Percentiles rank a stretch among this genome's conserved stretches.
Evolutionary conservation across 2,329 filamentous ascomycete species (phyloP).

Genomic region (Karstenula rhodostoma): DNA sequence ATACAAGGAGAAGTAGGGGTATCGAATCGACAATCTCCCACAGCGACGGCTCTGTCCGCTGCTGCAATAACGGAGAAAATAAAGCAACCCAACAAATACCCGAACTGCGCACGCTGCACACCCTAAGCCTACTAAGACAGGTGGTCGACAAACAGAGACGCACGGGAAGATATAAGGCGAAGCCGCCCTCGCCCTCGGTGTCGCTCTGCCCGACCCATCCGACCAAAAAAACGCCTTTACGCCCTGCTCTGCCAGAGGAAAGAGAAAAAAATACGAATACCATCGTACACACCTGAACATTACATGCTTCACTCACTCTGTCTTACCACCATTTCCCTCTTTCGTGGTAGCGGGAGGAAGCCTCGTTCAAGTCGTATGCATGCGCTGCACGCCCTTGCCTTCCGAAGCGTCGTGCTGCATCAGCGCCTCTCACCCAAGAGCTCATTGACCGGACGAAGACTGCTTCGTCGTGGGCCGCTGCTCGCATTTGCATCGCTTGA

Average conservation of each 20-base stretch:
- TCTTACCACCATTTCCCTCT: conserved; percentile 7
- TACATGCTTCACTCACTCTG: conserved; percentile 11
- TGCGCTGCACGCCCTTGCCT: conserved; percentile 23
- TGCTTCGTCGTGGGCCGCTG: conserved; percentile 64
- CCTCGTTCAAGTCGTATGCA: neutral
- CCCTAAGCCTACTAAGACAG: conserved; percentile 10
- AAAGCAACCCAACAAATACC: neutral
- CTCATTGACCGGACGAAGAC: conserved; percentile 25
- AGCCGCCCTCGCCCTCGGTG: neutral
- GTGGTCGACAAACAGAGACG: neutral
- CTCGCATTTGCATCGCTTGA: conserved; percentile 60
- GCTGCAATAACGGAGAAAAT: conserved; percentile 4
- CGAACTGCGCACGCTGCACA: conserved; percentile 4
- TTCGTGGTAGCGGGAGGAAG: conserved; percentile 17
- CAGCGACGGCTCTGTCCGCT: neutral
- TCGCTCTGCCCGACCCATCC: neutral
- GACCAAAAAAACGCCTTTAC: neutral
- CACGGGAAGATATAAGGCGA: conserved; percentile 2
- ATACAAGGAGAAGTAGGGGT: conserved; percentile 29
- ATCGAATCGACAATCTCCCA: conserved; percentile 39
- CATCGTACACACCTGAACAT: conserved; percentile 16
- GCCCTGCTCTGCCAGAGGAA: conserved; percentile 7
- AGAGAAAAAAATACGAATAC: neutral
- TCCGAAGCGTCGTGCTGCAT: conserved; percentile 12
- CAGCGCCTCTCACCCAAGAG: conserved; percentile 16